Evolutionary conservation across 441 rosid species (phyloP).

Genomic region (Lepidium campestre): DNA sequence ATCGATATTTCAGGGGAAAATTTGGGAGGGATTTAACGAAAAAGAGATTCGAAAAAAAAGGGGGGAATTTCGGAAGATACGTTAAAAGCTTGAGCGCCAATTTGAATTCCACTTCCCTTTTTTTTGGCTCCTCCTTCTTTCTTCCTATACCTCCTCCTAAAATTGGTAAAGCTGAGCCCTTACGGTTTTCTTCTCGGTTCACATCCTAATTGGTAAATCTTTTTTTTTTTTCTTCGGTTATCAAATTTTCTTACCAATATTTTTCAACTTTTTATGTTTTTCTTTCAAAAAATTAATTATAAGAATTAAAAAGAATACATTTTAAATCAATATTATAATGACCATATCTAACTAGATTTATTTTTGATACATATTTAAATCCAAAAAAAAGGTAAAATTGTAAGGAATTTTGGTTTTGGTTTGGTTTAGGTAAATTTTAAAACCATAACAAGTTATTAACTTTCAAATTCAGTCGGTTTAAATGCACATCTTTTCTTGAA

Average conservation of each 20-base stretch:
- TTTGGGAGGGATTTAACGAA: slow-evolving; percentile 11
- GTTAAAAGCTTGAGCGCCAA: slow-evolving; percentile 21
- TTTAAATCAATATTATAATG: not conserved
- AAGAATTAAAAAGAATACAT: not conserved
- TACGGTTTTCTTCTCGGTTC: slow-evolving; percentile 25
- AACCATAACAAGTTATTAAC: not conserved
- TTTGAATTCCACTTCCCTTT: slow-evolving; percentile 11
- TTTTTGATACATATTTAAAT: not conserved
- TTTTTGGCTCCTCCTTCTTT: slow-evolving; percentile 16
- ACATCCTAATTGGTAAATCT: not conserved
- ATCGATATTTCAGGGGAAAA: not conserved
- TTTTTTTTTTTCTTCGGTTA: not conserved
- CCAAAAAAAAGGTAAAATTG: not conserved
- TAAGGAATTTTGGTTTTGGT: not conserved
- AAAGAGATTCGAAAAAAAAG: not conserved
- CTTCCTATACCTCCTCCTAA: not conserved
- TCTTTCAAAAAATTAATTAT: not conserved
- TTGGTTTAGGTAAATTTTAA: not conserved
- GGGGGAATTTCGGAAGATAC: slow-evolving; percentile 1
- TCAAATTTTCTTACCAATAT: not conserved
- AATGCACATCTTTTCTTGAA: not conserved
- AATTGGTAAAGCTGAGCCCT: slow-evolving; percentile 19
- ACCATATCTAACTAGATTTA: not conserved
- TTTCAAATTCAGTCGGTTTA: not conserved
- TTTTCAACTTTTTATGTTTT: not conserved